Percentiles rank a stretch among this genome's conserved stretches.
Evolutionary conservation across 805 yeast genomes (phyloP).

Genomic region (Candida easanensis): DNA sequence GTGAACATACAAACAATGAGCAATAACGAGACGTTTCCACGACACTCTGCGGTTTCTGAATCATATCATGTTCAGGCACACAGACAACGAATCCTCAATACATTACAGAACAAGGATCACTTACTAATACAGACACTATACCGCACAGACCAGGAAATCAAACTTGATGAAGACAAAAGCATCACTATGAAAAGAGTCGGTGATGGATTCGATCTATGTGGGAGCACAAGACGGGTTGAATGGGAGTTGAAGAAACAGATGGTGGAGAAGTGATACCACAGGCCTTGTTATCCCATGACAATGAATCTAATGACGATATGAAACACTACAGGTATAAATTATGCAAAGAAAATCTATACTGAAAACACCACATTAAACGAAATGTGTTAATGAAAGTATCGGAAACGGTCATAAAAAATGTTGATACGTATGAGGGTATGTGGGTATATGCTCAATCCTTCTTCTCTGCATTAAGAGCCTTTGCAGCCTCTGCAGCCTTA

Average conservation of each 20-base stretch:
- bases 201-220: conserved; percentile 2
- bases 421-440: too few relatives aligned
- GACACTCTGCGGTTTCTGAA: background rate
- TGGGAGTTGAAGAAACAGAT: conserved; percentile 9
- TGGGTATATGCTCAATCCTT: background rate
- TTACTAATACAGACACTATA: conserved; percentile 12
- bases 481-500: background rate
- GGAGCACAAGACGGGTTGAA: conserved; percentile 8
- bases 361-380: too few relatives aligned
- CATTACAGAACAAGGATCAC: conserved; percentile 19
- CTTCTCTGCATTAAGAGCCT: background rate
- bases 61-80: conserved; percentile 1
- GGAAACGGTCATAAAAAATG: too few relatives aligned
- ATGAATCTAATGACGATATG: background rate
- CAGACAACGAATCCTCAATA: conserved; percentile 12
- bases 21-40: background rate
- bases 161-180: conserved; percentile 1
- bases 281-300: background rate
- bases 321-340: background rate
- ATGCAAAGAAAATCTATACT: background rate
- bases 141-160: conserved; percentile 5
- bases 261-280: conserved; percentile 19
- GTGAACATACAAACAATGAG: too few relatives aligned
- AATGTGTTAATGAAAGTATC: too few relatives aligned
- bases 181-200: conserved; percentile 6